Evolutionary conservation across 2,329 filamentous ascomycete species (phyloP).

Genomic region (Xylariales sp.): DNA sequence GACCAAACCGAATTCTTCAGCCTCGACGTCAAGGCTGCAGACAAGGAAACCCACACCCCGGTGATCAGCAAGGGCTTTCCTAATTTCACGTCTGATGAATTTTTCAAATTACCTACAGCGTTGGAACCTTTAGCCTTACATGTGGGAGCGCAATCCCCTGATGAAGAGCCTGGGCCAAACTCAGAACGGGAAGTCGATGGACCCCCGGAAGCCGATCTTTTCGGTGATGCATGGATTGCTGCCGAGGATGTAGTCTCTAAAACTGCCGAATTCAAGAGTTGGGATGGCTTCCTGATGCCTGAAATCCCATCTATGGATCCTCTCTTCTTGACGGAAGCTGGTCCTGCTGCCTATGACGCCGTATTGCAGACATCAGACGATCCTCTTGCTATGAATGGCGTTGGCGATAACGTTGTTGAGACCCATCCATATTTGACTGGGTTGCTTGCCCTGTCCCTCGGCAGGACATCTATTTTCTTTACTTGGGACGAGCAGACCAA

Average conservation of each 20-base stretch:
- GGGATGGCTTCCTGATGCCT: constrained; percentile 59
- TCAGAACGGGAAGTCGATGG: constrained; percentile 18
- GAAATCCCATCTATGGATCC: constrained; percentile 35
- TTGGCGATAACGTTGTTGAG: constrained; percentile 39
- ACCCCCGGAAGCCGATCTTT: constrained; percentile 18
- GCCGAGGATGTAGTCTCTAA: constrained; percentile 26
- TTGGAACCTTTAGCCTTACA: constrained; percentile 13
- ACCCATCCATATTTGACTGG: constrained; percentile 48
- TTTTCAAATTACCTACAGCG: constrained; percentile 37
- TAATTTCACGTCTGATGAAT: constrained; percentile 22
- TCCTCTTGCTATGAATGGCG: constrained; percentile 31
- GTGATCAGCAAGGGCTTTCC: constrained; percentile 8
- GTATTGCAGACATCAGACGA: constrained; percentile 41
- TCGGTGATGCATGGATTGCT: constrained; percentile 44
- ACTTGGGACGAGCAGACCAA: constrained; percentile 48
- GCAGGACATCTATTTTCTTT: constrained; percentile 70
- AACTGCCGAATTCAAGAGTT: constrained; percentile 52
- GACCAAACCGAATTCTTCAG: constrained; percentile 38
- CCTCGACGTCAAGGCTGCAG: constrained; percentile 28
- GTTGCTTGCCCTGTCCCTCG: constrained; percentile 63
- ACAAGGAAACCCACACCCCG: constrained; percentile 5
- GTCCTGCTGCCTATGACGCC: constrained; percentile 62
- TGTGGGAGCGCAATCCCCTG: constrained; percentile 8
- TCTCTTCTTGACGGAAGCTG: constrained; percentile 65
- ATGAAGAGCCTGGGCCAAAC: background rate